A percentile compares a stretch with the other conserved stretches of the same genome.
Evolutionary conservation across 768 basidiomycete genomes (phyloP).

Genomic region (Phanerodontia chrysosporium): DNA sequence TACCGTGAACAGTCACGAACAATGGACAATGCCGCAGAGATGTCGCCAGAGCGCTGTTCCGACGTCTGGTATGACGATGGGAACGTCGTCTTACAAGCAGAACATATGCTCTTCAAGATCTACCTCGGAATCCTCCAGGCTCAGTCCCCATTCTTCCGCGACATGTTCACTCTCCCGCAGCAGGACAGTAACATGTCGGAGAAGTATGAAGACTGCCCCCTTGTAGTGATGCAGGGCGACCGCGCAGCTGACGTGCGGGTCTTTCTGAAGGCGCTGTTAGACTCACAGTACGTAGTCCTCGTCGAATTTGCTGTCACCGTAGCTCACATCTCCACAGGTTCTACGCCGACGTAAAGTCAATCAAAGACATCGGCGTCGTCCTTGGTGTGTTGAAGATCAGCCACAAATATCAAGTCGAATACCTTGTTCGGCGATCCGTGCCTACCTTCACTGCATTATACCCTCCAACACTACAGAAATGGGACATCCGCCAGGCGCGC

Average conservation of each 20-base stretch:
- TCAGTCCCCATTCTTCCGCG: conserved; percentile 19
- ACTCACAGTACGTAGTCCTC: conserved; percentile 1
- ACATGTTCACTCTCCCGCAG: conserved; percentile 8
- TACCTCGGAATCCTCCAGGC: conserved; percentile 20
- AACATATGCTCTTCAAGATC: conserved; percentile 22
- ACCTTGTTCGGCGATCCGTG: background rate
- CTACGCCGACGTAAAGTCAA: conserved; percentile 6
- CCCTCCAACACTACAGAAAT: conserved; percentile 1
- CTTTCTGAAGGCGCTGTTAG: conserved; percentile 3
- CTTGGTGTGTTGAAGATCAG: background rate
- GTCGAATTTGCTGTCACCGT: no score
- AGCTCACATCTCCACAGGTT: no score
- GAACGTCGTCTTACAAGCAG: conserved; percentile 22
- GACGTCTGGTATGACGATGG: conserved; percentile 28
- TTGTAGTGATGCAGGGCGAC: background rate
- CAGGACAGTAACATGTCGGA: background rate
- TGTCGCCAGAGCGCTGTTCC: background rate
- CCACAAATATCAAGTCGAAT: conserved; percentile 2
- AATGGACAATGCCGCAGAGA: background rate
- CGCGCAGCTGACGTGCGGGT: background rate
- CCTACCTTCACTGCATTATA: conserved; percentile 5
- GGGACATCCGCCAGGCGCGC: background rate
- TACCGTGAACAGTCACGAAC: background rate
- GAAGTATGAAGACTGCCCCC: conserved; percentile 2
- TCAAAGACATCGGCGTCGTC: conserved; percentile 3